A percentile compares a stretch with the other conserved stretches of the same genome.
Conservation (phyloP, 495 filamentous ascomycete species). For the Tuber aestivum region DNA sequence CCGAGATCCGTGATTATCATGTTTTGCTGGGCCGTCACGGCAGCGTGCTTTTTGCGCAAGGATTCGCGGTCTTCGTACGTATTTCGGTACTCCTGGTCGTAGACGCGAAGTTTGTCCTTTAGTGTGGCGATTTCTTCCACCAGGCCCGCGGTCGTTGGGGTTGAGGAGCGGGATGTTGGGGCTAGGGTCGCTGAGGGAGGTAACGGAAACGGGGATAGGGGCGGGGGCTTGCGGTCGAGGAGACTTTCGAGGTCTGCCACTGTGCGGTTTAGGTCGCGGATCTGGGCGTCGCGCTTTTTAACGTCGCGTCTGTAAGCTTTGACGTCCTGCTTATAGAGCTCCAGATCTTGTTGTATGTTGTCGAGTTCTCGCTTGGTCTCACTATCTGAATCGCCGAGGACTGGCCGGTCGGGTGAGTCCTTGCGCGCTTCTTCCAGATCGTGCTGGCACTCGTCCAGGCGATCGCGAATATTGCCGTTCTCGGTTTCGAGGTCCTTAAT, state of each 20-base stretch:
- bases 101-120: conserved; percentile 15
- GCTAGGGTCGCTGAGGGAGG: conserved; percentile 7
- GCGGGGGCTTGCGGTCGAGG: conserved; percentile 23
- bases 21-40: conserved; percentile 26
- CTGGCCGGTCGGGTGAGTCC: not conserved
- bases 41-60: conserved; percentile 23
- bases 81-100: conserved; percentile 24
- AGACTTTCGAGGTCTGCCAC: conserved; percentile 27
- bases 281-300: conserved; percentile 34
- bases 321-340: conserved; percentile 38
- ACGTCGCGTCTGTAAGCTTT: conserved; percentile 37
- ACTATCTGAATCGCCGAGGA: not conserved
- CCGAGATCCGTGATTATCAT: conserved; percentile 29
- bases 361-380: conserved; percentile 7
- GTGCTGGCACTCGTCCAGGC: conserved; percentile 25
- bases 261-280: conserved; percentile 24
- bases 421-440: conserved; percentile 20
- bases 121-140: conserved; percentile 14
- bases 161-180: conserved; percentile 17
- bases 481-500: conserved; percentile 29
- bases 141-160: conserved; percentile 5
- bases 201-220: conserved; percentile 5
- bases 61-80: conserved; percentile 25
- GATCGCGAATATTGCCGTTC: conserved; percentile 13
- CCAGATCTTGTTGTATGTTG: conserved; percentile 27